Evolutionary conservation across 169 alveolate genomes (phyloP), one percentile per base, ranked within the genome.

Genomic region (Babesia ovata): DNA sequence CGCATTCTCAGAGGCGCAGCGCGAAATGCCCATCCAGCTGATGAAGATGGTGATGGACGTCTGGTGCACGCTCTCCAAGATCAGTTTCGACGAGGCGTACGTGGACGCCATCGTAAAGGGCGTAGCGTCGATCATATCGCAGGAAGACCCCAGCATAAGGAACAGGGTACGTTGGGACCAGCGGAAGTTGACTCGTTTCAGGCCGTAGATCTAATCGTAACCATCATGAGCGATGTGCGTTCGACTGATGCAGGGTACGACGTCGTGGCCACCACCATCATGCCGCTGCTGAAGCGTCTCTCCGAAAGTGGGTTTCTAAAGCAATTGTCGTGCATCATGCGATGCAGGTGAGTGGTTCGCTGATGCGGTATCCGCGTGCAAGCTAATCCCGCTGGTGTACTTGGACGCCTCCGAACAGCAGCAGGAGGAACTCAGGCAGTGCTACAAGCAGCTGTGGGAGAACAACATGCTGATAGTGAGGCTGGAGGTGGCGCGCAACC

Each of bases 271-370:
- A 12, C 75, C 53, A 57, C 60, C 42, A 44, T 83, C 16, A 44
- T 52, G 57, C 90, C 85, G 26, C 59, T 83, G 76, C 67, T 83
- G 53, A 56, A 48, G 75, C 11, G 63, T 21, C 62, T 83, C 19
- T 56, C 79, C 24, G 73, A 62, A 33, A 61, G 88, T 81, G 11
- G 17, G 88, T 48, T 46, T 24, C n/a, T n/a, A n/a, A n/a, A 6
- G n/a, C 19, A 9, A 8, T n/a, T 26, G 4, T 13, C 22, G 19
- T 36, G 26, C 11, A 0, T 46, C n/a, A 67, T n/a, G 0, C 29
- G 22, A 19, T 14, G 24, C 61, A 83, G 86, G 67, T n/a, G 90
- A 83, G 28, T 83, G 90, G 90, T 83, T 83, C 70, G 85, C 90
- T 2, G 82, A 63, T 13, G 75, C 84, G 3, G 70, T 58, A 4